Evolutionary conservation across 2,329 filamentous ascomycete genomes (phyloP).

Genomic region (Biscogniauxia sp.): DNA sequence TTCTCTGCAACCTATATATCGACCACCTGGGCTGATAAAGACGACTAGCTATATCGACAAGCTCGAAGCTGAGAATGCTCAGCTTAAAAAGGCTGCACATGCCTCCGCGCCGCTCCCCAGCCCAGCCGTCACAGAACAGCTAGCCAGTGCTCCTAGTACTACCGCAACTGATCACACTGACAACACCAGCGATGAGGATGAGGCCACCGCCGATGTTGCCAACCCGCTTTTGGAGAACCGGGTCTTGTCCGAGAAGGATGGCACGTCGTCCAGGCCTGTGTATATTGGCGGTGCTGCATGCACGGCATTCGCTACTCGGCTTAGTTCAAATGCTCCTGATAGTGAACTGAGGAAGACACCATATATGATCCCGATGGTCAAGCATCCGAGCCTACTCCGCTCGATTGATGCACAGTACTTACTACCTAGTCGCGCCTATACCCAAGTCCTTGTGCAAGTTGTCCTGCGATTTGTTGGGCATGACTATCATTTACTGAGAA

Average conservation of each 20-base stretch:
- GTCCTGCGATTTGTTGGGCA: slow-evolving; percentile 35
- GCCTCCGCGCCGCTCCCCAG: background rate
- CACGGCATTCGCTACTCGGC: slow-evolving; percentile 15
- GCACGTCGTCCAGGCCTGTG: slow-evolving; percentile 9
- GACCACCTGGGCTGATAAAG: background rate
- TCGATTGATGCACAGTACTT: slow-evolving; percentile 16
- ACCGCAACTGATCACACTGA: background rate
- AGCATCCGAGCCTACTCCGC: slow-evolving; percentile 11
- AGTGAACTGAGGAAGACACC: slow-evolving; percentile 4
- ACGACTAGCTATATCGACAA: slow-evolving; percentile 15
- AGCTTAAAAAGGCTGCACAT: slow-evolving; percentile 9
- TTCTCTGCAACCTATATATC: background rate
- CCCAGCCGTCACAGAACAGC: background rate
- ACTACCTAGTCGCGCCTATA: slow-evolving; percentile 35
- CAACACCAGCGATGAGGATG: slow-evolving; percentile 7
- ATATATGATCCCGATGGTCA: slow-evolving; percentile 15
- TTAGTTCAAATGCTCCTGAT: slow-evolving; percentile 7
- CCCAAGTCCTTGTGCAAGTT: slow-evolving; percentile 36
- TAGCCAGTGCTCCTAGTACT: background rate
- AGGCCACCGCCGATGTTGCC: slow-evolving; percentile 11
- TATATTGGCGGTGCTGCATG: slow-evolving; percentile 21
- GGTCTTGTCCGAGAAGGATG: slow-evolving; percentile 12
- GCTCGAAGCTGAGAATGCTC: slow-evolving; percentile 16
- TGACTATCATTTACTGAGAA: slow-evolving; percentile 36
- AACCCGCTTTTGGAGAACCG: slow-evolving; percentile 19